Evolutionary conservation across 768 basidiomycete species (phyloP).

Genomic region (Tylopilus sp.): DNA sequence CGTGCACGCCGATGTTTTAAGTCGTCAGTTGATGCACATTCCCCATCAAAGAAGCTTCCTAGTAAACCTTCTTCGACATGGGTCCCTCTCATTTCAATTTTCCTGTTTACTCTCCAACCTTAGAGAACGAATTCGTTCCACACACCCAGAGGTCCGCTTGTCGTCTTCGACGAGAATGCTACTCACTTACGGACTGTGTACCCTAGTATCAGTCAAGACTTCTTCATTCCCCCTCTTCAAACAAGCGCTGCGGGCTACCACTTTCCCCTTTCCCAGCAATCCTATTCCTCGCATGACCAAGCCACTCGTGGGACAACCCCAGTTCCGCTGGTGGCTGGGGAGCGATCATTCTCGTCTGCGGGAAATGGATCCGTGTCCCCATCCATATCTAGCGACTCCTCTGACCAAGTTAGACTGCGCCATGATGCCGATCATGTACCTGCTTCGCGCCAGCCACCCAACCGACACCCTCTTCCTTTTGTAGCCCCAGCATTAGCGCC

Average conservation of each 20-base stretch:
- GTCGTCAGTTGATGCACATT: slow-evolving; percentile 12
- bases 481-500: neutral
- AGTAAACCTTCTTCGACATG: slow-evolving; percentile 15
- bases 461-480: neutral
- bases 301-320: slow-evolving; percentile 1
- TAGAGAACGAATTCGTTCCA: slow-evolving; percentile 1
- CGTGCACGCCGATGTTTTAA: slow-evolving; percentile 19
- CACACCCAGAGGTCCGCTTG: slow-evolving; percentile 14
- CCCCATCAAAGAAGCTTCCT: slow-evolving; percentile 20
- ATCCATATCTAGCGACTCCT: slow-evolving; percentile 11
- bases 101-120: neutral
- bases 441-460: neutral
- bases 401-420: slow-evolving; percentile 15
- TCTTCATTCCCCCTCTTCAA: neutral
- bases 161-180: slow-evolving; percentile 2
- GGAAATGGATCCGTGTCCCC: slow-evolving; percentile 3
- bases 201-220: slow-evolving; percentile 12
- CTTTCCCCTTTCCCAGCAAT: neutral
- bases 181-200: slow-evolving; percentile 6
- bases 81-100: slow-evolving; percentile 11
- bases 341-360: slow-evolving; percentile 6
- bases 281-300: slow-evolving; percentile 3
- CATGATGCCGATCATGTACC: slow-evolving; percentile 11
- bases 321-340: neutral
- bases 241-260: neutral